Evolutionary conservation across 805 yeast species (phyloP).

Genomic region (Phaffomyces thermotolerans): DNA sequence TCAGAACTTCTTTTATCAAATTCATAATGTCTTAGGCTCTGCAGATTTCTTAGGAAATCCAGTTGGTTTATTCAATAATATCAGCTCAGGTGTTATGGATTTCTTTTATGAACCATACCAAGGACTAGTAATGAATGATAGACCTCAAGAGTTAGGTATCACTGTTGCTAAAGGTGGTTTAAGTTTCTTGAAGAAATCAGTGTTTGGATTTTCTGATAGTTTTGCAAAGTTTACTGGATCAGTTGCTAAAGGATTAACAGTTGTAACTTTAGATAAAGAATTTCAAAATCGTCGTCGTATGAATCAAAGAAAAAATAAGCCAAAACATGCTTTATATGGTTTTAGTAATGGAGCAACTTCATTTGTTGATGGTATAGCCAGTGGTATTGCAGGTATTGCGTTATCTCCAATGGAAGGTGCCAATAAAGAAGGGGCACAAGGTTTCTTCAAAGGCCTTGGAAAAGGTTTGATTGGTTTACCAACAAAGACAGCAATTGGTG

Average conservation of each 20-base stretch:
- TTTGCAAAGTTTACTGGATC: constrained; percentile 90
- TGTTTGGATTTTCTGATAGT: constrained; percentile 91
- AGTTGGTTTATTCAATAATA: constrained; percentile 88
- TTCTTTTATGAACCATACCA: constrained; percentile 96
- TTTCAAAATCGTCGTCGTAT: constrained; percentile 79
- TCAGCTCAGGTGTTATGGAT: constrained; percentile 93
- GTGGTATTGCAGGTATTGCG: constrained; percentile 89
- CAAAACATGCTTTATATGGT: constrained; percentile 80
- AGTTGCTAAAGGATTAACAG: constrained; percentile 87
- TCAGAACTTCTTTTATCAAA: constrained; percentile 85
- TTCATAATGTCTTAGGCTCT: constrained; percentile 89
- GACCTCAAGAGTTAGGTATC: constrained; percentile 94
- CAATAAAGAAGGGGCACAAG: constrained; percentile 78
- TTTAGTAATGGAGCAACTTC: constrained; percentile 83
- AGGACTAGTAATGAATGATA: constrained; percentile 87
- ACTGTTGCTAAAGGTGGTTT: constrained; percentile 94
- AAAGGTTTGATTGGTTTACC: constrained; percentile 94
- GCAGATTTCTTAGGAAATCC: constrained; percentile 97
- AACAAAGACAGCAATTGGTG: constrained; percentile 92
- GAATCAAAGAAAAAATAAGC: constrained; percentile 68
- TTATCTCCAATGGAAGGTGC: constrained; percentile 89
- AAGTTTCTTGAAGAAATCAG: constrained; percentile 89
- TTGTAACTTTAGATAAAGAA: constrained; percentile 77
- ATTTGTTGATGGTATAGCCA: constrained; percentile 74
- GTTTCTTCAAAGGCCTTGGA: constrained; percentile 90